Base-by-base conservation (phyloP, 805 yeast species). In the Priceomyces melissophilus region DNA sequence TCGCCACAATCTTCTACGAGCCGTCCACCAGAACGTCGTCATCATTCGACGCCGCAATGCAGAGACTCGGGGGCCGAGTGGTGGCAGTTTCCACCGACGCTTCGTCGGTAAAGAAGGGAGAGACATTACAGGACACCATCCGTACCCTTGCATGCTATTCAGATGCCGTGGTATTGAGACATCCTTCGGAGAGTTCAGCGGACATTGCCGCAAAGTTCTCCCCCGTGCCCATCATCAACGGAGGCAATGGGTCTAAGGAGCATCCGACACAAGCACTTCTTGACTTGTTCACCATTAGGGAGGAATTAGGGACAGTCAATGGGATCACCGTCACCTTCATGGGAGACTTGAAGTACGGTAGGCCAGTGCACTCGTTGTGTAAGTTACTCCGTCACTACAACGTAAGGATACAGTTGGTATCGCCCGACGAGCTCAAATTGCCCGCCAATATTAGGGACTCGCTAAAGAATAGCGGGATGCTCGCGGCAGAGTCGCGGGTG, bases 11-110 rank as follows among this genome's bases (percentile, higher is more conserved):
- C 74, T 93, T 93, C 75, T 93, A 89, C 66, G 99, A 93, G 73
- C 99, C 99, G 53, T 88, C 96, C 4, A 95, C 99, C 30, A 81
- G 99, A 70, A 93, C 99, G 27, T 81, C 95, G 13, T 82, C 97
- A 15, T 93, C 98, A 1, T 95, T 95, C 63, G 96, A 93, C 64
- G 96, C 96, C 55, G 99, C 99, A 45, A 93, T 93, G 99, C 98
- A 93, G 75, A 86, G 99, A 72, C 76, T 93, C 55, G 99, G 99
- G 65, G 99, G 99, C 61, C 81, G 96, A 67, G 96, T 89, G 53
- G 86, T 95, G 52, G 78, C 95, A 41, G 85, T 93, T 49, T 76
- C 86, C 47, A 85, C 93, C 45, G 81, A 78, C 49, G 76, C 89
- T 27, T 90, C 98, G n/a, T 87, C 96, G 16, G 96, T 90, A 37